Evolutionary conservation across 768 basidiomycete species (phyloP), one percentile per base, ranked within the genome.

Genomic region (Amanita subjunquillea): DNA sequence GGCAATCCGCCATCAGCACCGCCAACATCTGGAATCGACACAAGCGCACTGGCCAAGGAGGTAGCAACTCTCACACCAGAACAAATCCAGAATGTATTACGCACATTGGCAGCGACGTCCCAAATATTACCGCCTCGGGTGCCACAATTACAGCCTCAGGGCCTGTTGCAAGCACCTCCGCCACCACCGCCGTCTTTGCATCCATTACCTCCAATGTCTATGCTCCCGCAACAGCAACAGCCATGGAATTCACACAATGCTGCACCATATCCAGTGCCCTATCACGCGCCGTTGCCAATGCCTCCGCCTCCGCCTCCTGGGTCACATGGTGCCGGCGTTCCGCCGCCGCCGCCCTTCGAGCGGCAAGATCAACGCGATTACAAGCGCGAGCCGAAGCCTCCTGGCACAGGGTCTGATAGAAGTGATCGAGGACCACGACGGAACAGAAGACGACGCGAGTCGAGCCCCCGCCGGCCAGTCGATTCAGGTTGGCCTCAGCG

Each of bases 51-150:
- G 37, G 82, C 82, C 6, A 79, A 83, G 4, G 83, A 87, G 59
- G 79, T 89, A 5, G 83, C 87, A 5, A 72, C 80, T 34, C 74
- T 90, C 13, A 86, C 85, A 2, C 85, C 85, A 0, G 87, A 86
- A 46, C 87, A 89, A 62, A 79, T 90, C 36, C 81, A 85, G 55
- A 65, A 76, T 45, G 78, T 89, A 66, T 67, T 89, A 10, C 75
- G 76, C 34, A 74, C 82, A 0, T 70, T 90, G 15, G 71, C 75
- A 1, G 67, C 63, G 49, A 69, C 59, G 48, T 62, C 62, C 44
- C 63, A 48, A 58, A 64, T 56, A 54, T 63, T 55, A 58, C 66
- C 62, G 10, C 48, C 61, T 3, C 55, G 55, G 27, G 52, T 58
- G 39, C 48, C 48, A 40, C 48, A 37, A 39, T 25, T 49, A 32